Evolutionary conservation across 192 early-diverging fungal genomes (phyloP), one percentile per base, ranked within the genome.

Genomic region (Entrophospora sp.): DNA sequence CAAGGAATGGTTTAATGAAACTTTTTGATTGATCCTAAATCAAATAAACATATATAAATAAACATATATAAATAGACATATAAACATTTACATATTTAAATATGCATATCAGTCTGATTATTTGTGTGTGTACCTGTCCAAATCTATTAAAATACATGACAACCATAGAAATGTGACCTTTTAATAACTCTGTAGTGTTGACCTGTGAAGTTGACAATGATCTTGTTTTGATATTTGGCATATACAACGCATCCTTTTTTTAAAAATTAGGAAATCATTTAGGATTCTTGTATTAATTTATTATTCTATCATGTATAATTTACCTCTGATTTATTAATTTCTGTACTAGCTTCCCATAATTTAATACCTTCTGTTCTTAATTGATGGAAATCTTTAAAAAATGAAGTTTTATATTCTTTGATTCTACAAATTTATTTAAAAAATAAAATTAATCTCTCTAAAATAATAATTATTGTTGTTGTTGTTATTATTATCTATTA

Each of bases 231-330:
- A 62, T 45, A 42, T 62, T 62, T 30, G 60, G 60, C 42, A 62
- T 62, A 28, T 62, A 62, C 22, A 62, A 32, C 10, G 60, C 60
- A 44, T 62, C 8, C 60, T 16, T 31, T 53, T 53, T 52, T 6
- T 56, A 34, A 56, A 56, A 34, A 34, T 14, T 22, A 32, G 8
- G 9, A 6, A 22, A 28, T 34, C 27, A 56, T 6, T 28, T 34
- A 13, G n/a, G 30, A 56, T 14, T 46, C 6, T 13, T 22, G 13
- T 22, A 9, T 3, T 42, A 42, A 8, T 45, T 18, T 16, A n/a
- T n/a, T n/a, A n/a, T n/a, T n/a, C n/a, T n/a, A 46, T 22, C 16
- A 9, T 20, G 18, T 22, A 56, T 14, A 32, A 34, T 18, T 35
- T 59, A 62, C 60, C 22, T 62, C 28, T 16, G 43, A 13, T 25